A percentile compares a stretch with the other conserved stretches of the same genome.
Evolutionary conservation across 306 rosid species (phyloP).

Genomic region (Vachellia collinsii): DNA sequence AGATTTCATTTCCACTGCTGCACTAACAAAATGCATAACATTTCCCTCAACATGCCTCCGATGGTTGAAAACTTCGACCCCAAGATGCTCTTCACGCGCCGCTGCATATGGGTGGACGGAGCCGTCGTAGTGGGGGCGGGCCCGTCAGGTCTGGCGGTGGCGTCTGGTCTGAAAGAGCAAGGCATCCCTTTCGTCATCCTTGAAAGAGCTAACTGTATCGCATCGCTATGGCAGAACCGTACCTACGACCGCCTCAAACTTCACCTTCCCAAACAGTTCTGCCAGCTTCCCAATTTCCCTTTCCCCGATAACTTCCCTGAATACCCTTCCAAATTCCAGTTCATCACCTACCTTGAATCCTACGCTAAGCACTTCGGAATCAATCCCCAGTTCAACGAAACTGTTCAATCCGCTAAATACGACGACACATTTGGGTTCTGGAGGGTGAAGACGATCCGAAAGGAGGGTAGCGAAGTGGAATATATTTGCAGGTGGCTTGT

Average conservation of each 20-base stretch:
- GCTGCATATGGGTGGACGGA: slow-evolving; percentile 80
- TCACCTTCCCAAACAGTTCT: slow-evolving; percentile 86
- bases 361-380: slow-evolving; percentile 75
- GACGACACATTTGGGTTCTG: no score
- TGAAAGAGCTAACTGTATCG: slow-evolving; percentile 85
- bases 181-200: slow-evolving; percentile 73
- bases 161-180: slow-evolving; percentile 77
- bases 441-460: no score
- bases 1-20: not conserved
- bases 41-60: slow-evolving; percentile 52
- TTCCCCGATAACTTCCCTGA: slow-evolving; percentile 77
- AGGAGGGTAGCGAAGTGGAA: no score
- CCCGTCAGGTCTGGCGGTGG: slow-evolving; percentile 93
- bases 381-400: slow-evolving; percentile 74
- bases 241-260: slow-evolving; percentile 87
- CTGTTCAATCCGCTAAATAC: slow-evolving; percentile 86
- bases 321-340: slow-evolving; percentile 78
- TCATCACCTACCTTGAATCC: slow-evolving; percentile 75
- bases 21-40: slow-evolving; percentile 37
- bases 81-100: slow-evolving; percentile 48
- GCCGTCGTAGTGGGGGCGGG: slow-evolving; percentile 92
- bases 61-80: slow-evolving; percentile 46
- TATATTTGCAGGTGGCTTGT: no score
- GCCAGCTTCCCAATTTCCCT: slow-evolving; percentile 75
- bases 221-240: slow-evolving; percentile 81